Percentiles rank a stretch among this genome's conserved stretches.
These are phyloP conservation scores for Aspergillus luchuensis DNA, from an alignment of 2,329 filamentous ascomycete genomes.

Conservation along the genomic window DNA sequence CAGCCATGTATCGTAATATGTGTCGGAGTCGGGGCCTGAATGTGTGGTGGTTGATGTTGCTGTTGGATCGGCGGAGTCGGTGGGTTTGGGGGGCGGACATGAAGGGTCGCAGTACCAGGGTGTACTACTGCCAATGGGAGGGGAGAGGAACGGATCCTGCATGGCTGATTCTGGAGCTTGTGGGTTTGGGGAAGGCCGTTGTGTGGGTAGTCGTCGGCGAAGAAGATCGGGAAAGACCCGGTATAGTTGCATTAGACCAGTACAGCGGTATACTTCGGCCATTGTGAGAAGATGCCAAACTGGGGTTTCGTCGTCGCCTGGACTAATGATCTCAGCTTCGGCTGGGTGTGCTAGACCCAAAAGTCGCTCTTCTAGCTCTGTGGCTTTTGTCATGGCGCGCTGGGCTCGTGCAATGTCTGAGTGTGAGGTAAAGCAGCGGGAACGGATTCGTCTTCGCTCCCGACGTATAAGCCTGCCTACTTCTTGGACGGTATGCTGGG, in stretches of 20 bases:
- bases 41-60: constrained; percentile 22
- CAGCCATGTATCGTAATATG: constrained; percentile 45
- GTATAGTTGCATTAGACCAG: constrained; percentile 58
- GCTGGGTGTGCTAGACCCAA: constrained; percentile 50
- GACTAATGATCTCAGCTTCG: constrained; percentile 52
- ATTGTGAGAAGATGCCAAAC: constrained; percentile 56
- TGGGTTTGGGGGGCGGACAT: constrained; percentile 11
- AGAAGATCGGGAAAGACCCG: constrained; percentile 56
- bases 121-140: constrained; percentile 26
- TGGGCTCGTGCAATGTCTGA: constrained; percentile 37
- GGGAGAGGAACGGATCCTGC: constrained; percentile 25
- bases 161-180: constrained; percentile 6
- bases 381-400: constrained; percentile 39
- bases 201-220: constrained; percentile 43
- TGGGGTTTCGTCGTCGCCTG: constrained; percentile 55
- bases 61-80: constrained; percentile 24
- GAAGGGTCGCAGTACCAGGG: constrained; percentile 21
- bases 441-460: constrained; percentile 39
- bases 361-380: constrained; percentile 51
- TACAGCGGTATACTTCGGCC: constrained; percentile 56
- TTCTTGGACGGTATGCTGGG: constrained; percentile 46
- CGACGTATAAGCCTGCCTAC: constrained; percentile 46
- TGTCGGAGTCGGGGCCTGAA: constrained; percentile 24
- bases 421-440: constrained; percentile 40
- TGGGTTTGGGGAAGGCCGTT: constrained; percentile 5